A percentile compares a stretch with the other conserved stretches of the same genome.
Evolutionary conservation across 2,329 filamentous ascomycete species (phyloP).

Genomic region (Fusarium sp.): DNA sequence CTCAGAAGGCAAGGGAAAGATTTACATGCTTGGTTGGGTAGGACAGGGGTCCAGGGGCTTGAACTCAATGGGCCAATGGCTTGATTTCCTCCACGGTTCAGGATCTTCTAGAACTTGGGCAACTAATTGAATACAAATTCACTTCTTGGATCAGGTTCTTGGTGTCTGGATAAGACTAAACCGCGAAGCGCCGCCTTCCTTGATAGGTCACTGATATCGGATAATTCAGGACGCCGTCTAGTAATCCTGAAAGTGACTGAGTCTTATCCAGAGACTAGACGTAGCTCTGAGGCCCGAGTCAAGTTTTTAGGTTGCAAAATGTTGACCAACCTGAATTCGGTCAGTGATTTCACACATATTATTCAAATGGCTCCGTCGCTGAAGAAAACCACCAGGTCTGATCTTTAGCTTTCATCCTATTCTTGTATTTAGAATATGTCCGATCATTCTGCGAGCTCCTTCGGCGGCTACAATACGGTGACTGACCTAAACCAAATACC

Average conservation of each 20-base stretch:
- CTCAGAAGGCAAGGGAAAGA: not conserved
- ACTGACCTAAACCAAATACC: not conserved
- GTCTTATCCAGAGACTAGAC: not conserved
- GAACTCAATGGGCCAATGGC: not conserved
- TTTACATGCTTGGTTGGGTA: not conserved
- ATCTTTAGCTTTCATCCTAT: too few relatives aligned
- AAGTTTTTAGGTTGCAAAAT: not conserved
- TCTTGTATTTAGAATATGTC: too few relatives aligned
- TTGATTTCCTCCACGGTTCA: not conserved
- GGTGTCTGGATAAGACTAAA: not conserved
- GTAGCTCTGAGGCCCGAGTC: not conserved
- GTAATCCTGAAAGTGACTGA: not conserved
- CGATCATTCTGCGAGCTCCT: too few relatives aligned
- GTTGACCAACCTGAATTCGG: not conserved
- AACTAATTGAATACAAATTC: not conserved
- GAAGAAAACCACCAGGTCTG: too few relatives aligned
- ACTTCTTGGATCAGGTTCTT: too few relatives aligned
- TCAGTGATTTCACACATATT: not conserved
- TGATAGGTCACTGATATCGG: not conserved
- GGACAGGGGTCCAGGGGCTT: not conserved
- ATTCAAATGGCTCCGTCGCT: too few relatives aligned
- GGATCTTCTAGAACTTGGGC: not conserved
- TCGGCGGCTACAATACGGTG: not conserved
- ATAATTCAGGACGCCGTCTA: not conserved
- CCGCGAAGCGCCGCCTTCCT: not conserved